A percentile compares a stretch with the other conserved stretches of the same genome.
Evolutionary conservation across 1,284 basidiomycete species (phyloP).

Genomic region (Mixia osmundae): DNA sequence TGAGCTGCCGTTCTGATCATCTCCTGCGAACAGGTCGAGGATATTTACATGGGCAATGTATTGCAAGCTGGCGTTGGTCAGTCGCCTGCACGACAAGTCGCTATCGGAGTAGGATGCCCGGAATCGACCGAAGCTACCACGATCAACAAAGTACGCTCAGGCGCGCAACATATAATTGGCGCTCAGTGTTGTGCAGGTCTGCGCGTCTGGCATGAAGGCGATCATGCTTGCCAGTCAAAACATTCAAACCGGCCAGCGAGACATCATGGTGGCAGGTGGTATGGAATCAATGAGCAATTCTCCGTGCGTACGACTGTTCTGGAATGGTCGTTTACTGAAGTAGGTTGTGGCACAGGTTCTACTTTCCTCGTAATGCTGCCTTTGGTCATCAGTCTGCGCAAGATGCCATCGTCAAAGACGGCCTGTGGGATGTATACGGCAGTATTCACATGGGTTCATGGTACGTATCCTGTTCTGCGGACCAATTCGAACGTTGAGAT

Average conservation of each 20-base stretch:
- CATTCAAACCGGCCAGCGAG: conserved; percentile 24
- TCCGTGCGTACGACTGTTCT: conserved; percentile 15
- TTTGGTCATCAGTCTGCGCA: conserved; percentile 73
- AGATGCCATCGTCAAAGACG: conserved; percentile 79
- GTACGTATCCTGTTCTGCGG: neutral
- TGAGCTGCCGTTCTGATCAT: no score
- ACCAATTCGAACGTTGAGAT: neutral
- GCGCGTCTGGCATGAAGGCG: conserved; percentile 26
- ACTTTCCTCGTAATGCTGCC: conserved; percentile 45
- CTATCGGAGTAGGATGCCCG: conserved; percentile 71
- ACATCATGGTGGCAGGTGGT: conserved; percentile 25
- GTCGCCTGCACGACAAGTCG: conserved; percentile 26
- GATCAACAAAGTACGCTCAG: conserved; percentile 41
- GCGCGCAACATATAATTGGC: neutral
- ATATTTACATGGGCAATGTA: conserved; percentile 81
- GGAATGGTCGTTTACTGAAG: conserved; percentile 1
- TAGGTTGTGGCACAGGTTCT: neutral
- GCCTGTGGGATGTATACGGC: conserved; percentile 56
- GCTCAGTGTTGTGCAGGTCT: conserved; percentile 16
- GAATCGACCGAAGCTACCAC: conserved; percentile 83
- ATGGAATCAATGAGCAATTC: conserved; percentile 27
- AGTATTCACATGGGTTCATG: conserved; percentile 57
- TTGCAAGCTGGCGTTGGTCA: conserved; percentile 25
- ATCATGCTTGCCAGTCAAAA: conserved; percentile 26
- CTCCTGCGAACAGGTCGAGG: no score